Conservation (phyloP, 2,329 filamentous ascomycete species). For the Apiospora phragmitis region DNA sequence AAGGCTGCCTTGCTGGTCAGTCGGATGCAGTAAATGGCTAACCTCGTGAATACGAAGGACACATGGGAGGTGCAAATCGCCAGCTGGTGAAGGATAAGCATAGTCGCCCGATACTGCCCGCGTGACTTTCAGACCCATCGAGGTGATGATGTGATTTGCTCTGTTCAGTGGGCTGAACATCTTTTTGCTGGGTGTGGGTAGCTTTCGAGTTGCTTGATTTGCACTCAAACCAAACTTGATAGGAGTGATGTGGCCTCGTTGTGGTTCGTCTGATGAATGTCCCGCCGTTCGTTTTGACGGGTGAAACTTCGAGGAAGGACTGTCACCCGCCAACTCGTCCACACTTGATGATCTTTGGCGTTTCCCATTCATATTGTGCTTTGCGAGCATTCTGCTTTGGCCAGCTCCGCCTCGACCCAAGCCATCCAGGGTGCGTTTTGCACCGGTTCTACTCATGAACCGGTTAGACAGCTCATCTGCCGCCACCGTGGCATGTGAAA, state of each 20-base stretch:
- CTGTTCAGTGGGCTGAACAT: background rate
- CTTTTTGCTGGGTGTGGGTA: background rate
- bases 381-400: background rate
- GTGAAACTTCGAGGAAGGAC: background rate
- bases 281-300: background rate
- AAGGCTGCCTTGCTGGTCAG: conserved; percentile 17
- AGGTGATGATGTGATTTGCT: background rate
- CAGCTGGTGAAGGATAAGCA: conserved; percentile 21
- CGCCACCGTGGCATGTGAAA: background rate
- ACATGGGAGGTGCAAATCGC: conserved; percentile 16
- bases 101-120: conserved; percentile 20
- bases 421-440: background rate
- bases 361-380: background rate
- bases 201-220: background rate
- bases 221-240: background rate
- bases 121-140: background rate
- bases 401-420: background rate
- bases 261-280: background rate
- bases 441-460: background rate
- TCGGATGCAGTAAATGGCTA: conserved; percentile 25
- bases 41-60: conserved; percentile 23
- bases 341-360: background rate
- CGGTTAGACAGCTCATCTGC: background rate
- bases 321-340: background rate
- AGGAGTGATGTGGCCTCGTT: background rate